Conservation (phyloP, 2,329 filamentous ascomycete genomes). For the Alternaria burnsii region DNA sequence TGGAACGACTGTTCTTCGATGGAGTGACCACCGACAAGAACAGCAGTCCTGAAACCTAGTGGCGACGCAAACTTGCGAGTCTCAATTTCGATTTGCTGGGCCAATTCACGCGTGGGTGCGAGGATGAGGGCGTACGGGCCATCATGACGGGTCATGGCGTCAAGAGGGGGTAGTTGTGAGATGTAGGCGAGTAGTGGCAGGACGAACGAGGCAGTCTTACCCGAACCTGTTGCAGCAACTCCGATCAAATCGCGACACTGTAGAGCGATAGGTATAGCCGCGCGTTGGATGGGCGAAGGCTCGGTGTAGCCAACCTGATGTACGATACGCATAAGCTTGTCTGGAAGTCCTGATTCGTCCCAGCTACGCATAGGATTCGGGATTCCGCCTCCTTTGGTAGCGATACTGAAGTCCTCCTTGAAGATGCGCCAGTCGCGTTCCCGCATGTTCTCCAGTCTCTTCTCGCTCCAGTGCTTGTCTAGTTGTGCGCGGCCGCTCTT, state of each 20-base stretch:
- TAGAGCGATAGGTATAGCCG: constrained; percentile 92
- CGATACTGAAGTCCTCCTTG: constrained; percentile 98
- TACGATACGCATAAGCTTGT: constrained; percentile 80
- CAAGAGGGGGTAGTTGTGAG: constrained; percentile 83
- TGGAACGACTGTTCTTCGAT: constrained; percentile 93
- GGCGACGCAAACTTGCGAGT: constrained; percentile 90
- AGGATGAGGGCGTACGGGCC: constrained; percentile 97
- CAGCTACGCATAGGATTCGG: constrained; percentile 97
- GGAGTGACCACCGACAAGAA: constrained; percentile 96
- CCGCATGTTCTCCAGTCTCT: constrained; percentile 90
- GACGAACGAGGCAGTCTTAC: constrained; percentile 96
- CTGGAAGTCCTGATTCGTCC: constrained; percentile 83
- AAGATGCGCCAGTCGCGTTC: constrained; percentile 99
- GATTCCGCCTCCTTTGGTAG: constrained; percentile 88
- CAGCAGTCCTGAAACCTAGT: constrained; percentile 92
- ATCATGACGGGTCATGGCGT: constrained; percentile 87
- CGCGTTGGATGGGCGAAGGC: constrained; percentile 89
- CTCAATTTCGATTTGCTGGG: constrained; percentile 95
- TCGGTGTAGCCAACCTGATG: constrained; percentile 88
- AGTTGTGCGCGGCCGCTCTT: constrained; percentile 75
- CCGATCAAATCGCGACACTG: constrained; percentile 96
- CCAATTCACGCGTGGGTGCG: constrained; percentile 94
- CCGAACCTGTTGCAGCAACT: constrained; percentile 96
- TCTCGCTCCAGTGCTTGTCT: constrained; percentile 96
- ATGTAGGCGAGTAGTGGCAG: constrained; percentile 95